Evolutionary conservation across 257 asterid species (phyloP).

Genomic region (Plectranthus barbatus): DNA sequence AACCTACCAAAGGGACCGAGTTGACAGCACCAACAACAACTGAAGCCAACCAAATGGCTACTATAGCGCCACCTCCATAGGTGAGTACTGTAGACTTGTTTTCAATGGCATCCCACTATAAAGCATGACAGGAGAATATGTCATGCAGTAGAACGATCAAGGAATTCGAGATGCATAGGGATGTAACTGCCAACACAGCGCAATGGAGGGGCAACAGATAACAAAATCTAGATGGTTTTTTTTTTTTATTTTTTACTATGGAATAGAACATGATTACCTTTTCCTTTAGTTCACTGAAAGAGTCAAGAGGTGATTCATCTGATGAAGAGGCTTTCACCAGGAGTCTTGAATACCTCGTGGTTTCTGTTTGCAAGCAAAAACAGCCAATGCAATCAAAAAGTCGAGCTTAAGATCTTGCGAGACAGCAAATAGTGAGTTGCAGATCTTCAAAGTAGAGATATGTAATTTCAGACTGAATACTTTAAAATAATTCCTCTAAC

Average conservation of each 20-base stretch:
- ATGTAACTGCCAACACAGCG: too few species aligned
- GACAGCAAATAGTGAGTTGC: not conserved
- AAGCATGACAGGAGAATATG: not conserved
- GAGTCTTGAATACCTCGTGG: slow-evolving; percentile 39
- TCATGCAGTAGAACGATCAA: not conserved
- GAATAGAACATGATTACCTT: slow-evolving; percentile 37
- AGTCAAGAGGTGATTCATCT: slow-evolving; percentile 62
- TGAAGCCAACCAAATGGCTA: slow-evolving; percentile 87
- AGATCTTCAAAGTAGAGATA: too few species aligned
- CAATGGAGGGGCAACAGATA: too few species aligned
- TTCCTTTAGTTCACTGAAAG: slow-evolving; percentile 66
- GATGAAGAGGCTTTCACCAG: slow-evolving; percentile 78
- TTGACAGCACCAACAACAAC: slow-evolving; percentile 74
- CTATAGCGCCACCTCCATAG: slow-evolving; percentile 88
- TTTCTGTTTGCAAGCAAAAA: slow-evolving; percentile 27
- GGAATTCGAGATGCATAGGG: not conserved
- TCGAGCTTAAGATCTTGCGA: not conserved
- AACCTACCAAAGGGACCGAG: slow-evolving; percentile 84
- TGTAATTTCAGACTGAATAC: not conserved
- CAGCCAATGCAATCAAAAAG: not conserved
- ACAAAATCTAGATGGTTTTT: not conserved
- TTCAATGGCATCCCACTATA: slow-evolving; percentile 92
- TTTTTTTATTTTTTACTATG: too few species aligned
- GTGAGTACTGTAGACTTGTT: slow-evolving; percentile 76
- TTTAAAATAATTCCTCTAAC: too few species aligned